A percentile compares a stretch with the other conserved stretches of the same genome.
phyloP scores from a whole-genome alignment of 1,139 yeast species.

The Debaryomyces coudertii region DNA sequence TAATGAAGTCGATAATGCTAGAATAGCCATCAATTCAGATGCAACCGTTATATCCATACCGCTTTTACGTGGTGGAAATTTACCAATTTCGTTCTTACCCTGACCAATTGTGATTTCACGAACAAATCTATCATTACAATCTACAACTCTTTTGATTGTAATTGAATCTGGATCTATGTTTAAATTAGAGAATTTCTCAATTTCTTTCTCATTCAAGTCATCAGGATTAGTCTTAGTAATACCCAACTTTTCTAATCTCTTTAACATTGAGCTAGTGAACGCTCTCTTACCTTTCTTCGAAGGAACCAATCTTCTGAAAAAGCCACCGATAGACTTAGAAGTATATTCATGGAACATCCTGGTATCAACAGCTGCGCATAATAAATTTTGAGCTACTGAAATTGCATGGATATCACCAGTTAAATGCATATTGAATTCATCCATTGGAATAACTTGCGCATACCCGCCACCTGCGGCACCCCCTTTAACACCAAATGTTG shows the following conservation, averaged over 20 bases:
- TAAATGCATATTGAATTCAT: conserved; percentile 81
- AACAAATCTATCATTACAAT: conserved; percentile 76
- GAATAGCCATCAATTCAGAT: conserved; percentile 78
- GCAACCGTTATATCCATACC: conserved; percentile 87
- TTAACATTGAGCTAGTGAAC: conserved; percentile 69
- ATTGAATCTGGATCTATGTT: conserved; percentile 74
- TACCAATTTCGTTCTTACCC: conserved; percentile 69
- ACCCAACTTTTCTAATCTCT: conserved; percentile 64
- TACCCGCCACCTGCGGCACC: conserved; percentile 93
- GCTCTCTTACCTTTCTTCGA: conserved; percentile 64
- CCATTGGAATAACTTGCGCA: conserved; percentile 86
- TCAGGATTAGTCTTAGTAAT: conserved; percentile 70
- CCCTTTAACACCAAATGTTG: conserved; percentile 85
- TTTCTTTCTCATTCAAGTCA: conserved; percentile 67
- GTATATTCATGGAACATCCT: conserved; percentile 81
- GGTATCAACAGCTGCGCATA: conserved; percentile 84
- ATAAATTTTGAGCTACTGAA: conserved; percentile 74
- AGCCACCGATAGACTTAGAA: conserved; percentile 63
- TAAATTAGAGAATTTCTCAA: conserved; percentile 61
- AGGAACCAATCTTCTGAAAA: conserved; percentile 73
- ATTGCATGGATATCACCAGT: conserved; percentile 88
- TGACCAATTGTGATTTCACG: conserved; percentile 76
- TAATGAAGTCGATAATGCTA: conserved; percentile 69
- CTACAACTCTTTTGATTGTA: conserved; percentile 78
- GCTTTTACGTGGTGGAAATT: conserved; percentile 68